Evolutionary conservation across 805 yeast genomes (phyloP).

Genomic region (Suhomyces emberorum): DNA sequence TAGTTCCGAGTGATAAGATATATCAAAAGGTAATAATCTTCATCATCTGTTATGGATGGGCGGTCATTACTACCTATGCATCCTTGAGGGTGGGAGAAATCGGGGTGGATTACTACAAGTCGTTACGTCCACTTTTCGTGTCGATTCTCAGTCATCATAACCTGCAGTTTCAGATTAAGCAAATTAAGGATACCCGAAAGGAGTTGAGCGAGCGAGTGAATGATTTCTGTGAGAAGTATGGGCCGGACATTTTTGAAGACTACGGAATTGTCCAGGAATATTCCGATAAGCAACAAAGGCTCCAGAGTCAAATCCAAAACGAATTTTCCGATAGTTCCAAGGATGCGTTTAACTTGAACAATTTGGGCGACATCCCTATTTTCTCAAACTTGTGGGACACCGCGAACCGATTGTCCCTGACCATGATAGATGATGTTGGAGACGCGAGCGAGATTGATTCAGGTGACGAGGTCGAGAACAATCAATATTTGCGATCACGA

Average conservation of each 20-base stretch:
- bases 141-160: constrained; percentile 28
- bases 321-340: constrained; percentile 3
- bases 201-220: constrained; percentile 27
- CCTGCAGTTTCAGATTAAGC: constrained; percentile 29
- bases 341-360: constrained; percentile 13
- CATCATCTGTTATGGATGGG: constrained; percentile 30
- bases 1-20: constrained; percentile 9
- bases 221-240: constrained; percentile 35
- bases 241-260: constrained; percentile 39
- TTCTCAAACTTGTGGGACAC: constrained; percentile 17
- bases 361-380: constrained; percentile 28
- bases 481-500: too few species aligned
- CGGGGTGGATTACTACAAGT: constrained; percentile 41
- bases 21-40: constrained; percentile 21
- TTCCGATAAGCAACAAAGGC: constrained; percentile 5
- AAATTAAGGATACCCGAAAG: constrained; percentile 26
- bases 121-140: constrained; percentile 35
- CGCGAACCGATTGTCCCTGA: constrained; percentile 4
- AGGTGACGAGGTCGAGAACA: constrained; percentile 1
- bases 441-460: not conserved
- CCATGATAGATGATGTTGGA: constrained; percentile 5
- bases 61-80: constrained; percentile 39
- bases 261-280: constrained; percentile 31
- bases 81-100: constrained; percentile 41
- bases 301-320: not conserved